Evolutionary conservation across 805 yeast species (phyloP).

Genomic region (Ogataea philodendri): DNA sequence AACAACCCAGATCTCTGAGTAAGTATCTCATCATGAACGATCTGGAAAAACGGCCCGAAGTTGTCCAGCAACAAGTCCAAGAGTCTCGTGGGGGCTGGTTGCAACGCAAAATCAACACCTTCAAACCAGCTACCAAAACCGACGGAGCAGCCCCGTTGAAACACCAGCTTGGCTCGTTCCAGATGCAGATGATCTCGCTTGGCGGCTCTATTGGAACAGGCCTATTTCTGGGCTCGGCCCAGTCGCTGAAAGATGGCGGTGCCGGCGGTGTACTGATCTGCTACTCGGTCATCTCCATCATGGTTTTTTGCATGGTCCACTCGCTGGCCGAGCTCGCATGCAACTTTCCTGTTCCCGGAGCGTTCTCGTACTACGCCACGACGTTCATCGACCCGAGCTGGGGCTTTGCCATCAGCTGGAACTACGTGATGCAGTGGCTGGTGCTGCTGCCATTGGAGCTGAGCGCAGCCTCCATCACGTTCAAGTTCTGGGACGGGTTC

Average conservation of each 20-base stretch:
- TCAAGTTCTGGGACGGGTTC: conserved; percentile 46
- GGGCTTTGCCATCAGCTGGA: conserved; percentile 64
- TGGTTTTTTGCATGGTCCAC: conserved; percentile 59
- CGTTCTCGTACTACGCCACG: conserved; percentile 61
- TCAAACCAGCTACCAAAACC: conserved; percentile 30
- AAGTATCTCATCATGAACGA: background rate
- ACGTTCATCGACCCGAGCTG: conserved; percentile 57
- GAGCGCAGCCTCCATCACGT: conserved; percentile 53
- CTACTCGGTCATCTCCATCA: conserved; percentile 50
- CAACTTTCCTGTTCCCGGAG: conserved; percentile 62
- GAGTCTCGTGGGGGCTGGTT: conserved; percentile 14
- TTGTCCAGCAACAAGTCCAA: background rate
- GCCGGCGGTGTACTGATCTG: conserved; percentile 62
- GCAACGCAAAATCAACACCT: conserved; percentile 23
- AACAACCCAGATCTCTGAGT: too few species aligned
- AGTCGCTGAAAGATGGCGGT: conserved; percentile 58
- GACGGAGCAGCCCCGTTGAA: conserved; percentile 14
- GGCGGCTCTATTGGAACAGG: conserved; percentile 73
- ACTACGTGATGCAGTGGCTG: conserved; percentile 52
- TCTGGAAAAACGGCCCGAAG: conserved; percentile 1
- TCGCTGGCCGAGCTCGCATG: conserved; percentile 61
- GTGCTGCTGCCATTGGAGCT: conserved; percentile 51
- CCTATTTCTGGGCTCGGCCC: conserved; percentile 63
- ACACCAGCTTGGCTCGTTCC: conserved; percentile 35
- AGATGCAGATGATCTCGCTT: conserved; percentile 64